phyloP scores from a whole-genome alignment of 2,329 filamentous ascomycete species.

The Xylaria sp. region DNA sequence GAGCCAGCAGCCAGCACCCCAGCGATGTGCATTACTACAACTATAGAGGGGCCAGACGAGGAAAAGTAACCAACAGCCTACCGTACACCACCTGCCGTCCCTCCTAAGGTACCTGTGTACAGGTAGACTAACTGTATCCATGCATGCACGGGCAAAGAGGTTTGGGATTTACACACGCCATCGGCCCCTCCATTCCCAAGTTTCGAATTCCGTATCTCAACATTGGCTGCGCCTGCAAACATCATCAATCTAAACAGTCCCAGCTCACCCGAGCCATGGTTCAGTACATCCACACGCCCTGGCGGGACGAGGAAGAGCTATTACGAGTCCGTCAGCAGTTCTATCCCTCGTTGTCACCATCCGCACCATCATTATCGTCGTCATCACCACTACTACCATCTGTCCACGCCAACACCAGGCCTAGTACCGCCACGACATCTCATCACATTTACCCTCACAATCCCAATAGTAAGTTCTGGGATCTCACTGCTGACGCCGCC shows the following conservation, averaged over 20 bases:
- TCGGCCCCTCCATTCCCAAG: slow-evolving; percentile 2
- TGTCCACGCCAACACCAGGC: slow-evolving; percentile 14
- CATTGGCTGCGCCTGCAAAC: background rate
- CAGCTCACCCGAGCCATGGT: slow-evolving; percentile 55
- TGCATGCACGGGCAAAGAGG: background rate
- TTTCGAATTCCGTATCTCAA: slow-evolving; percentile 4
- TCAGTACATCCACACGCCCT: slow-evolving; percentile 75
- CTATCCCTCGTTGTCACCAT: slow-evolving; percentile 51
- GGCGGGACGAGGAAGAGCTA: slow-evolving; percentile 70
- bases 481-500: background rate
- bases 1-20: background rate
- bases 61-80: too few relatives aligned
- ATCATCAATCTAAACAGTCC: slow-evolving; percentile 5
- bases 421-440: slow-evolving; percentile 5
- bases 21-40: background rate
- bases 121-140: too few relatives aligned
- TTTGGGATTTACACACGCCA: slow-evolving; percentile 1
- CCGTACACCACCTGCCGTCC: too few relatives aligned
- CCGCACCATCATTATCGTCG: slow-evolving; percentile 8
- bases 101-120: too few relatives aligned
- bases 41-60: too few relatives aligned
- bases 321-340: slow-evolving; percentile 69
- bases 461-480: slow-evolving; percentile 13
- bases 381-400: slow-evolving; percentile 12
- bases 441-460: background rate